Evolutionary conservation across 2,329 filamentous ascomycete genomes (phyloP).

Genomic region (Epichloe typhina): DNA sequence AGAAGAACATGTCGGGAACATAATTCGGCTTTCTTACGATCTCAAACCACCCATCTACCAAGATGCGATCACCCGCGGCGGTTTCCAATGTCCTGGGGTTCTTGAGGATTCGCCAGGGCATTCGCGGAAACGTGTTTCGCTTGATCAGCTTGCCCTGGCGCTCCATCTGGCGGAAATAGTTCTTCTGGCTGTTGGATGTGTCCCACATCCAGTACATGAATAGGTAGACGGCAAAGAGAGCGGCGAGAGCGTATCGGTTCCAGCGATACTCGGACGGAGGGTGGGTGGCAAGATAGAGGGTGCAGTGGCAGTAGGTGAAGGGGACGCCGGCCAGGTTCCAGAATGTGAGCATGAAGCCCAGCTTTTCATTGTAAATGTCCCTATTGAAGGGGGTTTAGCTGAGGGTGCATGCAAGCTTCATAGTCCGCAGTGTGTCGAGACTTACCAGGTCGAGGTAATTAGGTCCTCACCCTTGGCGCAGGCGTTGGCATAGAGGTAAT

Average conservation of each 20-base stretch:
- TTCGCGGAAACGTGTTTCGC: conserved; percentile 73
- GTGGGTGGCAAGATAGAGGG: conserved; percentile 78
- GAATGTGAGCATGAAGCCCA: conserved; percentile 96
- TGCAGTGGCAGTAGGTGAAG: conserved; percentile 86
- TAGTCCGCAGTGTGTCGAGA: too few relatives aligned
- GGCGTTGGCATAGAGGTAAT: conserved; percentile 84
- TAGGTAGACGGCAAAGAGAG: conserved; percentile 59
- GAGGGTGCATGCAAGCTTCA: too few relatives aligned
- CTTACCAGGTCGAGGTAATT: conserved; percentile 64
- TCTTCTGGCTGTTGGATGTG: conserved; percentile 77
- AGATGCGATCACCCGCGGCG: conserved; percentile 52
- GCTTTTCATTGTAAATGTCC: conserved; percentile 96
- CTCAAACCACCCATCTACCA: conserved; percentile 79
- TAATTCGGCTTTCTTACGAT: conserved; percentile 51
- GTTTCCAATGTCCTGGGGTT: conserved; percentile 71
- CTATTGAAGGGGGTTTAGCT: too few relatives aligned
- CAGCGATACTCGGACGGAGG: conserved; percentile 63
- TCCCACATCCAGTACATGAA: conserved; percentile 89
- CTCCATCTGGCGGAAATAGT: conserved; percentile 73
- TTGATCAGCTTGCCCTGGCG: conserved; percentile 49
- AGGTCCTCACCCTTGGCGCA: conserved; percentile 87
- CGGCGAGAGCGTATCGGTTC: conserved; percentile 53
- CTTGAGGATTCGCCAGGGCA: conserved; percentile 74
- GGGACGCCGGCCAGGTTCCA: conserved; percentile 92
- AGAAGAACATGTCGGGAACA: conserved; percentile 35